Percentiles rank a stretch among this genome's conserved stretches.
Evolutionary conservation across 192 early-diverging fungal genomes (phyloP).

Genomic region (Coemansia sp.): DNA sequence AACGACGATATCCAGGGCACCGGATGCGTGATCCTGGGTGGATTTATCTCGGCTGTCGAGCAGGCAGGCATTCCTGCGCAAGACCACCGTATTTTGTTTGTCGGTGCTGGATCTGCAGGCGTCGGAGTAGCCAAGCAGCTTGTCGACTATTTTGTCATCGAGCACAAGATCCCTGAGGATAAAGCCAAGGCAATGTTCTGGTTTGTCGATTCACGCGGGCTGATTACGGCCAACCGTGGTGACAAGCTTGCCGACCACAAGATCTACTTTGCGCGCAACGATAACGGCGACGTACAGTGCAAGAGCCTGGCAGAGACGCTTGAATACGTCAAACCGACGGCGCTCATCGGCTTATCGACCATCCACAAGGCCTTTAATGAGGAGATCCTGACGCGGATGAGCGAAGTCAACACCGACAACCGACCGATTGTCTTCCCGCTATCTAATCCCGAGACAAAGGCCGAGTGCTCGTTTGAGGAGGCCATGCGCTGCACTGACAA

Average conservation of each 20-base stretch:
- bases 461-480: constrained; percentile 90
- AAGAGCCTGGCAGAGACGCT: constrained; percentile 68
- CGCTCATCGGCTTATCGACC: constrained; percentile 81
- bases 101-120: constrained; percentile 88
- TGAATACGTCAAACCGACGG: constrained; percentile 82
- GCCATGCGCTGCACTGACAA: constrained; percentile 4
- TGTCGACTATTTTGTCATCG: constrained; percentile 70
- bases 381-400: constrained; percentile 71
- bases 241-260: constrained; percentile 79
- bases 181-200: constrained; percentile 59
- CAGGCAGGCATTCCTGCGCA: constrained; percentile 61
- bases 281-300: constrained; percentile 77
- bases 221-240: constrained; percentile 82
- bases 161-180: constrained; percentile 68
- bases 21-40: constrained; percentile 89
- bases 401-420: constrained; percentile 55
- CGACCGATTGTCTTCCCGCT: constrained; percentile 84
- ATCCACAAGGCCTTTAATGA: constrained; percentile 71
- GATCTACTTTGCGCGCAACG: constrained; percentile 76
- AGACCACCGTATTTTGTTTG: constrained; percentile 84
- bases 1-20: constrained; percentile 73
- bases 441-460: constrained; percentile 79
- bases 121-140: constrained; percentile 90
- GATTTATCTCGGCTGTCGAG: constrained; percentile 82
- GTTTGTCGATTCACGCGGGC: constrained; percentile 85